These are phyloP conservation scores for Cryptococcus hybrid DNA, from an alignment of 1,284 basidiomycete species.

Conservation along the genomic window DNA sequence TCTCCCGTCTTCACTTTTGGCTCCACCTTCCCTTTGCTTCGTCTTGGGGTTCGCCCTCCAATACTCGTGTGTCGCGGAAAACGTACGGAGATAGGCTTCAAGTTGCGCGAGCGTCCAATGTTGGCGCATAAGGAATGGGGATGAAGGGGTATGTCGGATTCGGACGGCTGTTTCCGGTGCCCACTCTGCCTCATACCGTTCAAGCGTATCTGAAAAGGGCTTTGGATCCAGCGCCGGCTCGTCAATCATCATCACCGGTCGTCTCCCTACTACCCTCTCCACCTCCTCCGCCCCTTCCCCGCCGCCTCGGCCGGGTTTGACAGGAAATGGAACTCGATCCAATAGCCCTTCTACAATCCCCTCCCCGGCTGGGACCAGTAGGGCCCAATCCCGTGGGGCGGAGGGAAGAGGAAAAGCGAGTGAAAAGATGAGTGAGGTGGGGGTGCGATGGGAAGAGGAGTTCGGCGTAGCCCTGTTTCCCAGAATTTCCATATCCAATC, in stretches of 20 bases:
- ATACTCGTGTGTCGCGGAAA: constrained; percentile 69
- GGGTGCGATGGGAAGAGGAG: constrained; percentile 66
- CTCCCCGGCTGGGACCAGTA: constrained; percentile 81
- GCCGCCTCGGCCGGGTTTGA: constrained; percentile 20
- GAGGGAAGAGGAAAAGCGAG: constrained; percentile 12
- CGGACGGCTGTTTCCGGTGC: constrained; percentile 18
- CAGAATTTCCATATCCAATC: background rate
- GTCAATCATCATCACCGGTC: constrained; percentile 6
- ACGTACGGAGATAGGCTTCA: constrained; percentile 67
- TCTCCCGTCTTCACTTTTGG: constrained; percentile 25
- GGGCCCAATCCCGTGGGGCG: constrained; percentile 60
- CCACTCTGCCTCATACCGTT: background rate
- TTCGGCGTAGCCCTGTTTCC: constrained; percentile 70
- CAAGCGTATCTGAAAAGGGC: constrained; percentile 23
- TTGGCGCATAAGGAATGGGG: constrained; percentile 61
- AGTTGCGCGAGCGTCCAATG: constrained; percentile 64
- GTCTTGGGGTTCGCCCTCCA: constrained; percentile 63
- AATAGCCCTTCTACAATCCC: constrained; percentile 69
- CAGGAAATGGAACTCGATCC: constrained; percentile 64
- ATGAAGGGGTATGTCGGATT: constrained; percentile 11
- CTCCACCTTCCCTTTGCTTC: constrained; percentile 22
- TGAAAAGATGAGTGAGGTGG: constrained; percentile 60
- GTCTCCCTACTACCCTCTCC: too few relatives aligned
- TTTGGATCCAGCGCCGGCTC: too few relatives aligned
- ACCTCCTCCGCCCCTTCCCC: too few relatives aligned